Evolutionary conservation across 495 filamentous ascomycete genomes (phyloP).

Genomic region (Diplogelasinospora grovesii): DNA sequence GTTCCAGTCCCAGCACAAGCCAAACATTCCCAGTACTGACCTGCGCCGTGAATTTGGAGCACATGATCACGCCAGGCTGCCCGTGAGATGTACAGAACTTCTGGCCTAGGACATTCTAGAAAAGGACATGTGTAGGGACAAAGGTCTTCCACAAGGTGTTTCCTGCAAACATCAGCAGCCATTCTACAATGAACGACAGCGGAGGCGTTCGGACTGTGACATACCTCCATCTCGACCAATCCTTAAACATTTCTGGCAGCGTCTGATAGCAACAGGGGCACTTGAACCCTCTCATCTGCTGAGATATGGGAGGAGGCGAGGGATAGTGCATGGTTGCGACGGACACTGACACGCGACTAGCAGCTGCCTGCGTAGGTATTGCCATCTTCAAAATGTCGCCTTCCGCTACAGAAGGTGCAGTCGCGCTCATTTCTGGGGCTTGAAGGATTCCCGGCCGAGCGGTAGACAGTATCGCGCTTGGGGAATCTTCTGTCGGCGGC

Average conservation of each 20-base stretch:
- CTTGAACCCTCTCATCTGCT: background rate
- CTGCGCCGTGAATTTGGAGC: background rate
- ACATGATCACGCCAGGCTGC: background rate
- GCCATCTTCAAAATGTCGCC: background rate
- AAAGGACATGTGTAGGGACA: background rate
- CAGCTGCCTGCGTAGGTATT: background rate
- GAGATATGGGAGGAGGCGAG: background rate
- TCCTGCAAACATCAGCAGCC: too few species aligned
- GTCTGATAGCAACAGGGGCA: slow-evolving; percentile 1
- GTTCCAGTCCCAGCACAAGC: background rate
- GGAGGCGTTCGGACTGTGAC: too few species aligned
- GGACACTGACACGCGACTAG: background rate
- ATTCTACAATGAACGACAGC: background rate
- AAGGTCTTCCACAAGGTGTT: background rate
- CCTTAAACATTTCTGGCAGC: background rate
- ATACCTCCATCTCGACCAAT: background rate
- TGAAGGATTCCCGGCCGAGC: background rate
- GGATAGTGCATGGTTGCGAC: background rate
- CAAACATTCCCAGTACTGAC: background rate
- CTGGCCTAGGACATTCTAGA: background rate
- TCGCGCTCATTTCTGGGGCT: background rate
- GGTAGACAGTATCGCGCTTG: too few species aligned
- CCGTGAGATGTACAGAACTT: background rate
- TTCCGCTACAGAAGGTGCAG: background rate
- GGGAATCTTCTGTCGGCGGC: too few species aligned